Conservation (phyloP, 2,329 filamentous ascomycete species). For the Hortaea werneckii region DNA sequence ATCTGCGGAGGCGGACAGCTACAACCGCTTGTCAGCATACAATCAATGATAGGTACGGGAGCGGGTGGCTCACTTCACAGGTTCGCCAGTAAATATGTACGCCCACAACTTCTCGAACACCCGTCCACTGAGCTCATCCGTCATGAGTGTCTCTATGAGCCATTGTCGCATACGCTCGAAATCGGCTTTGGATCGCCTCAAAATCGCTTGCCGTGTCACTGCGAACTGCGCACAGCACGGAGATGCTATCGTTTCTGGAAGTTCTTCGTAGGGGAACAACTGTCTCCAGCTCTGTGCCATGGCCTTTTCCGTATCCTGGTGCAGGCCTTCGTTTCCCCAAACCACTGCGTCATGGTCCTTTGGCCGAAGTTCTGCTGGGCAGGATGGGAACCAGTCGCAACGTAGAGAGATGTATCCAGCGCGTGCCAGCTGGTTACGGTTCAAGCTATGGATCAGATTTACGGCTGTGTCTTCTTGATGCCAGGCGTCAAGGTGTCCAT, state of each 20-base stretch:
- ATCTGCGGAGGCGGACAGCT: slow-evolving; percentile 13
- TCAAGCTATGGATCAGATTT: slow-evolving; percentile 7
- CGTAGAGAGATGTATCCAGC: slow-evolving; percentile 45
- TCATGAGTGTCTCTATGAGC: slow-evolving; percentile 37
- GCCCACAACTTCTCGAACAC: slow-evolving; percentile 50
- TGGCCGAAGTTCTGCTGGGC: slow-evolving; percentile 25
- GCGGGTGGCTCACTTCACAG: slow-evolving; percentile 10
- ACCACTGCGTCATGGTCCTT: slow-evolving; percentile 4
- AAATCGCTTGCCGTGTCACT: slow-evolving; percentile 38
- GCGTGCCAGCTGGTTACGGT: slow-evolving; percentile 35
- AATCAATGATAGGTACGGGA: not conserved
- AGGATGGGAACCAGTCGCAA: slow-evolving; percentile 42
- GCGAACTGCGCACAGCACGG: slow-evolving; percentile 48
- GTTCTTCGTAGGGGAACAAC: slow-evolving; percentile 33
- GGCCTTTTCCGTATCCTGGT: slow-evolving; percentile 30
- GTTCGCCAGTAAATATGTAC: slow-evolving; percentile 31
- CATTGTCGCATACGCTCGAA: slow-evolving; percentile 42
- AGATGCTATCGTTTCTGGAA: slow-evolving; percentile 38
- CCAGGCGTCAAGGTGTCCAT: slow-evolving; percentile 11
- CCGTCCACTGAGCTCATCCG: slow-evolving; percentile 42
- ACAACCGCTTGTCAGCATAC: not conserved
- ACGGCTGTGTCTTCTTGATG: slow-evolving; percentile 11
- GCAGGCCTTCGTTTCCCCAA: slow-evolving; percentile 21
- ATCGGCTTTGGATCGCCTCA: slow-evolving; percentile 35
- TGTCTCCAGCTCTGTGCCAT: slow-evolving; percentile 33